Evolutionary conservation across 192 early-diverging fungal species (phyloP), one percentile per base, ranked within the genome.

Genomic region (Entomortierella parvispora): DNA sequence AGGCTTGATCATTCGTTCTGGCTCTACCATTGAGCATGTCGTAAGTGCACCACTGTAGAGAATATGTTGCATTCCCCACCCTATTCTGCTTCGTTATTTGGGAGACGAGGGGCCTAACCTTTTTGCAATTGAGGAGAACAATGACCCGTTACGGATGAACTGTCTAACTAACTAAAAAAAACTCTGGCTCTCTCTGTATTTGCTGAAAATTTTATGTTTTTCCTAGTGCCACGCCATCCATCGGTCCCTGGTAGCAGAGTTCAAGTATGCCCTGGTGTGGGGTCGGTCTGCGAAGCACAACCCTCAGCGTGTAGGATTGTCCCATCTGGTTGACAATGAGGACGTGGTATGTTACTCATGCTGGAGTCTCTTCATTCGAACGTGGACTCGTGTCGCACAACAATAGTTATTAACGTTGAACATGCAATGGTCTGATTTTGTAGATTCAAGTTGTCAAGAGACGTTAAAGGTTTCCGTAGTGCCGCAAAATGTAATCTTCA

Each of bases 201-300:
- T 53, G 34, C 51, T 23, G 23, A 32, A 44, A 23, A 15, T 40
- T 48, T 59, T 22, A 60, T 42, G 54, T 1, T 59, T 20, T 45
- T 47, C 26, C 10, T 58, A 82, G 52, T 98, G 97, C 71, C 90
- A 90, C 53, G 86, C 87, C 51, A 91, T 99, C 59, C 97, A 99
- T 84, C 90, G 94, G 82, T 87, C 90, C 14, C 70, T 99, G 69
- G 90, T 88, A 10, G 89, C 90, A 52, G 89, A 93, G 46, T 97
- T 99, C 87, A 93, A 92, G 83, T 98, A 95, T 79, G 97, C 97
- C 2, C 84, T 99, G 42, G 96, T 99, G 14, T 99, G 97, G 97
- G 86, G 84, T 74, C 62, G 76, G 45, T 97, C 95, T 17, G 90
- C 97, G 57, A 99, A 99, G 75, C 96, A 99, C 83, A 95, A 90